Base-by-base conservation (phyloP, 108 stramenopile species). In the Licmophora abbreviata region DNA sequence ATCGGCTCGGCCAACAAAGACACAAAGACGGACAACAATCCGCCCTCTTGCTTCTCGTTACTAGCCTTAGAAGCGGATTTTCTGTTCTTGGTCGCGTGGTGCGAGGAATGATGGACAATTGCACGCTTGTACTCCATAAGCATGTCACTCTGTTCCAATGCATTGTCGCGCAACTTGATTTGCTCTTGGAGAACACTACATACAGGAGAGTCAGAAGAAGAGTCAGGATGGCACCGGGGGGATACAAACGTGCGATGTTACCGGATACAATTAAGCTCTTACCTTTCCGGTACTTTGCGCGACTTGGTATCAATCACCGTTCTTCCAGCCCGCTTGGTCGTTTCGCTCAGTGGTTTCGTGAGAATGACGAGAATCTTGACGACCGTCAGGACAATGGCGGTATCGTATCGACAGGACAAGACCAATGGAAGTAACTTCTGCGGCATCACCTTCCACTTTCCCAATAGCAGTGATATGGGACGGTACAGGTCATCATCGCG, bases 311-410 rank as follows among this genome's bases (percentile, higher is more conserved):
- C 79, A 45, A 92, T 79, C 11, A 63, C 73, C 72, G 81, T 53
- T 34, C 62, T 68, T 21, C 76, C 90, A 8, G 85, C 83, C 22
- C 68, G 63, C 51, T 69, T 79, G 29, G 83, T 81, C 32, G 61
- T 52, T 9, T 83, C 86, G 28, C 75, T 68, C 38, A 88, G 43
- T 35, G 92, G 92, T 58, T 88, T 93, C 31, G 92, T 93, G 28
- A 93, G 40, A 48, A 88, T 89, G 11, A 93, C 92, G 23, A 88
- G 62, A 51, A 93, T 88, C 63, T 88, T 88, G 45, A 74, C 72
- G 15, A 93, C 63, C 9, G 92, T 93, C 46, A 93, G 50, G 14
- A 93, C 75, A 55, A 88, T 54, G 2, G 81, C 66, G 17, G 63
- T 68, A 61, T 93, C 87, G 57, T 93, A 87, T 26, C 83, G 73